Conservation (phyloP, 345 rosid species). For the Leavenworthia alabamica region DNA sequence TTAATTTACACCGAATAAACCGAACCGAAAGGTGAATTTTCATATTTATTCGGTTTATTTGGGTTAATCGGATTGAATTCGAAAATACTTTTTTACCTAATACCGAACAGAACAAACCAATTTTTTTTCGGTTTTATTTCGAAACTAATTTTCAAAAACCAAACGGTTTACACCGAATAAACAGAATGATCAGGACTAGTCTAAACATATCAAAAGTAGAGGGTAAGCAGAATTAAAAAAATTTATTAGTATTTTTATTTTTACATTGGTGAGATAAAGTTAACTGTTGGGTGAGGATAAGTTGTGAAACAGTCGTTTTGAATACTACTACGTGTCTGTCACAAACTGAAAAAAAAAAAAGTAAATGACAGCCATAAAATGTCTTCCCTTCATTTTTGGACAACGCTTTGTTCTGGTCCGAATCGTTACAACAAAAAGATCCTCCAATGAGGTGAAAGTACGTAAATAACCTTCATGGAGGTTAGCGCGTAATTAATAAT, state of each 20-base stretch:
- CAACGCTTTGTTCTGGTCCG: conserved; percentile 30
- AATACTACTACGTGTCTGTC: conserved; percentile 27
- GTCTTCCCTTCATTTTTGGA: conserved; percentile 17
- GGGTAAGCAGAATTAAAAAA: conserved; percentile 12
- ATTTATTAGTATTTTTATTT: neutral
- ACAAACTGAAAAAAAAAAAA: conserved; percentile 1
- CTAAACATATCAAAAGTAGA: conserved; percentile 2
- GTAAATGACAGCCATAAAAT: conserved; percentile 11
- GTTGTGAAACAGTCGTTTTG: conserved; percentile 3
- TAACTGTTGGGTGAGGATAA: conserved; percentile 22
- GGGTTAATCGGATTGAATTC: no score
- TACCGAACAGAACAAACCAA: no score
- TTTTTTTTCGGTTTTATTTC: no score
- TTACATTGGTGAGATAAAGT: conserved; percentile 10
- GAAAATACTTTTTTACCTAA: no score
- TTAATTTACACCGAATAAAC: no score
- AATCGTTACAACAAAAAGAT: conserved; percentile 15
- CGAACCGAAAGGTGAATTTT: no score
- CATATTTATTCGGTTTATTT: no score
- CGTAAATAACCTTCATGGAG: neutral
- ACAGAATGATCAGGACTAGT: no score
- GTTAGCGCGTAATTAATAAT: neutral
- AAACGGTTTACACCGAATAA: no score
- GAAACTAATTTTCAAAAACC: no score
- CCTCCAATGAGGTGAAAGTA: neutral